Evolutionary conservation across 805 yeast species (phyloP), one percentile per base, ranked within the genome.

Genomic region (Yarrowia sp.): DNA sequence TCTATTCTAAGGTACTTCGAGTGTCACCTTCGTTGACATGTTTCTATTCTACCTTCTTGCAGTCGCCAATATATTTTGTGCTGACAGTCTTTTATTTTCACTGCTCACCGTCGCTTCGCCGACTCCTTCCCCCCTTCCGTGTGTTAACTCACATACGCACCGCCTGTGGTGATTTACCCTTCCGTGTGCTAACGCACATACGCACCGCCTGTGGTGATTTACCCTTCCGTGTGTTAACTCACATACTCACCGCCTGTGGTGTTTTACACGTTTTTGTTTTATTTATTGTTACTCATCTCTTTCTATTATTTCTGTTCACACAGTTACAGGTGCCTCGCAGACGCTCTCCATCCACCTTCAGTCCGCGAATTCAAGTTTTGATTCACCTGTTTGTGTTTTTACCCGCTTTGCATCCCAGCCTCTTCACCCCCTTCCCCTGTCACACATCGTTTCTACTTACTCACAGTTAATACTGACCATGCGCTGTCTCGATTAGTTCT

Each of bases 171-270:
- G n/a, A n/a, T n/a, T n/a, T n/a, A n/a, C n/a, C n/a, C 10, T 36
- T 36, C 10, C 56, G 30, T 36, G 56, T 36, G 42, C 12, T 30
- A 2, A 33, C 39, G n/a, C 56, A 13, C 56, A 50, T 30, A 50
- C 56, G 19, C 56, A 34, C 56, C 56, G 56, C n/a, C 40, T 50
- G 56, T 50, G 56, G 56, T 50, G 56, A 15, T 47, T 47, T 12
- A 30, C 17, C n/a, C 10, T 36, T 36, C 10, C 56, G 30, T 36
- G 56, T 36, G 42, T 17, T 30, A 2, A 33, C 39, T 33, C 56
- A 13, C 56, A 50, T 30, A 50, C 56, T 36, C 56, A 34, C 56
- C 56, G 56, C n/a, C 40, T 50, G 56, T 50, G 56, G 56, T 50
- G 56, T 30, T 47, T 47, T 12, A 30, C 17, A 10, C 5, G n/a